Evolutionary conservation across 768 basidiomycete species (phyloP), one percentile per base, ranked within the genome.

Genomic region (Dentipellis fragilis): DNA sequence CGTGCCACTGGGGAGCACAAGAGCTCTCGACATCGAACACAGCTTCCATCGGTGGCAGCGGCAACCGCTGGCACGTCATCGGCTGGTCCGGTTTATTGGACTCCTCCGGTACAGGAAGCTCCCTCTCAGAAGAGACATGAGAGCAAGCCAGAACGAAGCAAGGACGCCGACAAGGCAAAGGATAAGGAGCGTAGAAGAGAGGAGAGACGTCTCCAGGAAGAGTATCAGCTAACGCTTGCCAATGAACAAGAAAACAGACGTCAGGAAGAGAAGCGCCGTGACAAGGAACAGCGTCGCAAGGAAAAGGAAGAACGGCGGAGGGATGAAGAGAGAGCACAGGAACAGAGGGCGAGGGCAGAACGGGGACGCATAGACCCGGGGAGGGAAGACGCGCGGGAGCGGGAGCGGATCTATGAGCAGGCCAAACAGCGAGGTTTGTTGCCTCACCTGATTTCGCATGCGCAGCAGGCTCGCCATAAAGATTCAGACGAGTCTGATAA

Each of bases 101-200:
- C 49, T 23, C 50, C 34, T 42, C 60, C 11, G 58, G 65, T n/a
- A 60, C 69, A 21, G 63, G 67, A 34, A 64, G 21, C 40, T 49
- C 57, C 35, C 14, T 46, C 52, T 16, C 49, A 65, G 47, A 62
- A 58, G 57, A 63, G 62, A 47, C 60, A 63, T 45, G 58, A 59
- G 52, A 54, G 58, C 37, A 58, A 58, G 35, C 67, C 62, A 46
- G 66, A 68, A 23, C 51, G 61, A 35, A 59, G 63, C 21, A 68
- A 55, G 52, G 66, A 66, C 17, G 60, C 56, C 29, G 69, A 62
- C 60, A 46, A 68, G 62, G 6, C 38, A 9, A 54, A 40, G 19
- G 59, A 57, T 22, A 56, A 57, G 34, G 38, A 46, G 34, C n/a
- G 16, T 40, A 66, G 59, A 48, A 65, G 64, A 0, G 53, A 42